Conservation (phyloP, 306 rosid species). For the Casuarina glauca region DNA sequence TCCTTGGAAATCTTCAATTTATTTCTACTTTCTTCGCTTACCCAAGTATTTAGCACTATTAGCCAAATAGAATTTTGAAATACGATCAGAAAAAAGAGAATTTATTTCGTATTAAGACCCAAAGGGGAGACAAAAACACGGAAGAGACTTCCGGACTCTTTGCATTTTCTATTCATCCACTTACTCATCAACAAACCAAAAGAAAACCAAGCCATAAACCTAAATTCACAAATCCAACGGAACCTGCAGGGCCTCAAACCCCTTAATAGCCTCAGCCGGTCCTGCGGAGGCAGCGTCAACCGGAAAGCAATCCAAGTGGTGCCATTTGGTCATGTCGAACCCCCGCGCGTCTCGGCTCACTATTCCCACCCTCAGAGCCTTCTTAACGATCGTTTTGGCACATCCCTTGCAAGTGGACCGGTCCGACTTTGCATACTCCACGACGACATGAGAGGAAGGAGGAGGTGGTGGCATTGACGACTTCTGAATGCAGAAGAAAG, state of each 20-base stretch:
- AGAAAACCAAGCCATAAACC: not conserved
- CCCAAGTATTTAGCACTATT: no score
- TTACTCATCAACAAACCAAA: not conserved
- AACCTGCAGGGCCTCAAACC: conserved; percentile 63
- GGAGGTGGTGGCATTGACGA: conserved; percentile 38
- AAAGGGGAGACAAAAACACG: not conserved
- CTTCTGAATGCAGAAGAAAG: not conserved
- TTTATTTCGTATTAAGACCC: no score
- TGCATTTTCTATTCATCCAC: not conserved
- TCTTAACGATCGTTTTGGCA: conserved; percentile 37
- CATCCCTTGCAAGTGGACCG: conserved; percentile 66
- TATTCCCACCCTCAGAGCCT: conserved; percentile 54
- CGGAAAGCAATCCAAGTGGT: conserved; percentile 63
- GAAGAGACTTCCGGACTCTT: no score
- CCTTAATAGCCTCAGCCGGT: conserved; percentile 44
- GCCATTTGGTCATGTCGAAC: conserved; percentile 52
- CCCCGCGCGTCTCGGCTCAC: conserved; percentile 46
- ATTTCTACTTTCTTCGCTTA: no score
- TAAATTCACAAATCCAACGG: not conserved
- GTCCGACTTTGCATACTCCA: conserved; percentile 66
- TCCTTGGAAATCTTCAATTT: no score
- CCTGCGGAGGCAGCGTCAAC: conserved; percentile 22
- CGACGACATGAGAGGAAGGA: conserved; percentile 33
- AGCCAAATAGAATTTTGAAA: no score
- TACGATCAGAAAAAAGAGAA: no score